These are phyloP conservation scores for Podospora conica DNA, from an alignment of 495 filamentous ascomycete species.

Conservation along the genomic window DNA sequence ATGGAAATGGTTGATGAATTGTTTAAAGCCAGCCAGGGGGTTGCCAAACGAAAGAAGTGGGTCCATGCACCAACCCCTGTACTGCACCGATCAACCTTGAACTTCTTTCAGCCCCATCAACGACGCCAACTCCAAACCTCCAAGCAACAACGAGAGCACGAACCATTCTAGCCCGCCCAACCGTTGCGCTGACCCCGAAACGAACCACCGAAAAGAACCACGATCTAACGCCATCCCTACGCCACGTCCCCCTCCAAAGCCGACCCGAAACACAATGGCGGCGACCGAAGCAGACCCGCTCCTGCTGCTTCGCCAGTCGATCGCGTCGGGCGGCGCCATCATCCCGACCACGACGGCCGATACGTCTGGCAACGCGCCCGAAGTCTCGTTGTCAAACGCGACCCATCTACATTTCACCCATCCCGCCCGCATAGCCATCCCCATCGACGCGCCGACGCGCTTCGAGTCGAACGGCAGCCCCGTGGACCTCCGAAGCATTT, in stretches of 20 bases:
- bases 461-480: slow-evolving; percentile 64
- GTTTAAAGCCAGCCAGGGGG: neutral
- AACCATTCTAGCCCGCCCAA: neutral
- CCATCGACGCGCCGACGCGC: slow-evolving; percentile 72
- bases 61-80: neutral
- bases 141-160: neutral
- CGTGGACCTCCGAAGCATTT: slow-evolving; percentile 88
- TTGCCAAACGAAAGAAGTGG: slow-evolving; percentile 2
- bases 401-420: slow-evolving; percentile 74
- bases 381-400: slow-evolving; percentile 60
- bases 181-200: neutral
- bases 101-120: slow-evolving; percentile 7
- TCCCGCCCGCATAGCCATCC: slow-evolving; percentile 56
- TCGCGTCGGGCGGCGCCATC: slow-evolving; percentile 56
- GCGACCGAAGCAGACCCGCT: slow-evolving; percentile 58
- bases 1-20: neutral
- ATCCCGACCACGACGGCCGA: slow-evolving; percentile 64
- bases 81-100: neutral
- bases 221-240: neutral
- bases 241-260: neutral
- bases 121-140: neutral
- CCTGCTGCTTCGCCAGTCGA: slow-evolving; percentile 69
- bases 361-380: slow-evolving; percentile 23
- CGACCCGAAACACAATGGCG: slow-evolving; percentile 28
- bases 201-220: neutral